Conservation (phyloP, 805 yeast genomes). For the Saturnispora kantuleensis region DNA sequence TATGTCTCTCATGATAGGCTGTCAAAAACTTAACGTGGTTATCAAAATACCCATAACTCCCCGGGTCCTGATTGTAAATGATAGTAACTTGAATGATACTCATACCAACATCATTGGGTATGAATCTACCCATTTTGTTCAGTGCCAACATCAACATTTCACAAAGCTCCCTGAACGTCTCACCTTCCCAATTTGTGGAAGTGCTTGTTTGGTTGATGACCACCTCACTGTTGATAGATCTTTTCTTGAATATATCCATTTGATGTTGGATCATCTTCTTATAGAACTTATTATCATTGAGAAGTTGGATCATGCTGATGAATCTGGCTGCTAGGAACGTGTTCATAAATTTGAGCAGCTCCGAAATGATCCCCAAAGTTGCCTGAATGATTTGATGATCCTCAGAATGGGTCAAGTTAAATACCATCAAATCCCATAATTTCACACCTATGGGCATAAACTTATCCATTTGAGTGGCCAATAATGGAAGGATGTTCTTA, state of each 20-base stretch:
- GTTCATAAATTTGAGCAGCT: constrained; percentile 30
- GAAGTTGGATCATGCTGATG: constrained; percentile 29
- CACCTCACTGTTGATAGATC: background rate
- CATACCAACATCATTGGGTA: constrained; percentile 32
- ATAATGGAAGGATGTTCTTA: constrained; percentile 35
- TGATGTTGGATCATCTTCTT: constrained; percentile 12
- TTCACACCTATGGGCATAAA: constrained; percentile 43
- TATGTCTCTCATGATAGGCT: background rate
- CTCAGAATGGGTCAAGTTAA: constrained; percentile 12
- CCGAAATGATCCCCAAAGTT: constrained; percentile 22
- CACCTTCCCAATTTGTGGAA: constrained; percentile 21
- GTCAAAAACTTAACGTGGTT: constrained; percentile 13
- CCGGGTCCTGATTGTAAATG: constrained; percentile 13
- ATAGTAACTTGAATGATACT: constrained; percentile 29
- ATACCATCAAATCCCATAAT: constrained; percentile 39
- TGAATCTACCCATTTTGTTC: constrained; percentile 29
- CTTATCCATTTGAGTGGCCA: constrained; percentile 39
- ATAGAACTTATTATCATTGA: constrained; percentile 9
- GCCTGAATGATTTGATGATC: constrained; percentile 24
- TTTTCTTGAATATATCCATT: background rate
- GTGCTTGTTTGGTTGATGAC: constrained; percentile 19
- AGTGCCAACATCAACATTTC: constrained; percentile 29
- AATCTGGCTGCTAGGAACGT: constrained; percentile 39
- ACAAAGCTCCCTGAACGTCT: constrained; percentile 21
- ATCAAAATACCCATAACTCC: constrained; percentile 24